Conservation (phyloP, 345 rosid genomes). For the Moricandia arvensis region DNA sequence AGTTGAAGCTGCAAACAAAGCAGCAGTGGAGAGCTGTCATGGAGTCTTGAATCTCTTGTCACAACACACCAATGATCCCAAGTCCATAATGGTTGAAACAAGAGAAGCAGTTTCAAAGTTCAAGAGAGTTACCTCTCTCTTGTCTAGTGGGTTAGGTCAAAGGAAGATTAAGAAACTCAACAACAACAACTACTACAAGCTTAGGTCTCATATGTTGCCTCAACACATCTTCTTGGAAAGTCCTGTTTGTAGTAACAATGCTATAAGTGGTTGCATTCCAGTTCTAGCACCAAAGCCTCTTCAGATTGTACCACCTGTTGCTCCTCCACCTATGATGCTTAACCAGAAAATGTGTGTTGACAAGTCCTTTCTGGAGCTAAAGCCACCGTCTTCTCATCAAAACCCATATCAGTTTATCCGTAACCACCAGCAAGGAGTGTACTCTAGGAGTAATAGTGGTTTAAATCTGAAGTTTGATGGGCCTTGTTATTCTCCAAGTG, state of each 20-base stretch:
- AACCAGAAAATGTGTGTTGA: slow-evolving; percentile 40
- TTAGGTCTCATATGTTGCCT: slow-evolving; percentile 49
- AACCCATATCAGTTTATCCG: slow-evolving; percentile 42
- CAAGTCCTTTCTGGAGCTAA: slow-evolving; percentile 46
- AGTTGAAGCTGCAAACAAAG: slow-evolving; percentile 54
- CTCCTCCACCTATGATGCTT: slow-evolving; percentile 21
- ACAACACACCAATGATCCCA: slow-evolving; percentile 42
- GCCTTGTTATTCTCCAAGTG: slow-evolving; percentile 50
- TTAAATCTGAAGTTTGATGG: slow-evolving; percentile 62
- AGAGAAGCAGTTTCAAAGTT: slow-evolving; percentile 55
- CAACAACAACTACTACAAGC: slow-evolving; percentile 28
- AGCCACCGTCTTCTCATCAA: slow-evolving; percentile 41
- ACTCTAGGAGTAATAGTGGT: slow-evolving; percentile 47
- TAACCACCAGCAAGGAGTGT: slow-evolving; percentile 47
- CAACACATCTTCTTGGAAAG: slow-evolving; percentile 54
- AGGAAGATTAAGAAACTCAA: slow-evolving; percentile 48
- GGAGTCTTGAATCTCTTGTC: slow-evolving; percentile 50
- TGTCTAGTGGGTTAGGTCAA: slow-evolving; percentile 44
- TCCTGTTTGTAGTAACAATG: slow-evolving; percentile 33
- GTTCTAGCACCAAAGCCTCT: slow-evolving; percentile 61
- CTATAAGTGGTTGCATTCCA: slow-evolving; percentile 4
- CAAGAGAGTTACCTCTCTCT: slow-evolving; percentile 55
- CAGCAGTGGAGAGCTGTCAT: slow-evolving; percentile 53
- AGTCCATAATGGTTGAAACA: slow-evolving; percentile 47
- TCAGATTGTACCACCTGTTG: slow-evolving; percentile 43